These are phyloP conservation scores for Trypanosoma scelopori DNA, from an alignment of 208 protist species.

Conservation along the genomic window DNA sequence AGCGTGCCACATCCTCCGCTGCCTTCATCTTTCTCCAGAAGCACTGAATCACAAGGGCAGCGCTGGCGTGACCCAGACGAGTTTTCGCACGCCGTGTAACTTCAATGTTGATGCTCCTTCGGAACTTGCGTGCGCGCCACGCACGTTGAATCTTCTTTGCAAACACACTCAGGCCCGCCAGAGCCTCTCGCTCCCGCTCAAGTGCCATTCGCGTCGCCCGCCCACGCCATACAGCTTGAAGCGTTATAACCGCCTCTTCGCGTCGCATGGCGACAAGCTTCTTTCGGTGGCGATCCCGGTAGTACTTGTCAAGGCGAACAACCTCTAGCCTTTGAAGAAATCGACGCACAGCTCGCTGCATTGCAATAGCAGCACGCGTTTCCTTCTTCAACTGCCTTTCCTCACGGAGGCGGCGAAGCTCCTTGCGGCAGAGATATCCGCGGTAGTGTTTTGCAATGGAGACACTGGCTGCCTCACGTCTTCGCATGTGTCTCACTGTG, in stretches of 20 bases:
- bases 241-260: conserved; percentile 58
- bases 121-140: conserved; percentile 42
- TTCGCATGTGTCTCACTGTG: conserved; percentile 52
- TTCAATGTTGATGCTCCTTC: conserved; percentile 36
- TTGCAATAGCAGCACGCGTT: conserved; percentile 42
- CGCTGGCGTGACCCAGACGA: conserved; percentile 30
- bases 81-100: conserved; percentile 32
- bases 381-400: conserved; percentile 27
- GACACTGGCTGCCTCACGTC: conserved; percentile 42
- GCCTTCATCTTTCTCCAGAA: conserved; percentile 86
- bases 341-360: conserved; percentile 56
- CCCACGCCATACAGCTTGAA: conserved; percentile 86
- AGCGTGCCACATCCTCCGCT: conserved; percentile 38
- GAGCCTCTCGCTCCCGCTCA: conserved; percentile 27
- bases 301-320: conserved; percentile 61
- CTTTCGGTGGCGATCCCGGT: conserved; percentile 46
- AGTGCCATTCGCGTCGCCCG: conserved; percentile 60
- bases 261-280: conserved; percentile 57
- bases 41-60: conserved; percentile 76
- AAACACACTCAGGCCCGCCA: conserved; percentile 22
- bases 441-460: conserved; percentile 57
- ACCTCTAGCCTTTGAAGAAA: conserved; percentile 39
- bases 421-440: conserved; percentile 45
- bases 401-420: conserved; percentile 48
- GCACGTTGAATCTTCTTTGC: conserved; percentile 62